phyloP scores from a whole-genome alignment of 23 red algal genomes.

The Pyropia yezoensis region DNA sequence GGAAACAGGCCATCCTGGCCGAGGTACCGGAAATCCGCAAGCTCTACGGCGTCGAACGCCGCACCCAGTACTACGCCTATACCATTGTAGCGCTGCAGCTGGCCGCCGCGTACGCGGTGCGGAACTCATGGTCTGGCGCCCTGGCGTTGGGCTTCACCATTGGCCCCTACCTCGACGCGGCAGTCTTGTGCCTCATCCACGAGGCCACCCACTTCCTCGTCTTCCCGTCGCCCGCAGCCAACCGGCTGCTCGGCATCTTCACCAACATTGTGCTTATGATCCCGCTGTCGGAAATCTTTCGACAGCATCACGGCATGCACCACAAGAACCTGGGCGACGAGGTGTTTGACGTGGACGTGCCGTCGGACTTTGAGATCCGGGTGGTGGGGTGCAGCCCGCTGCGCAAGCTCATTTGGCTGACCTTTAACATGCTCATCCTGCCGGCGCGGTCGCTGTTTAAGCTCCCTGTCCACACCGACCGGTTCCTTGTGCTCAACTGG shows the following conservation, averaged over 20 bases:
- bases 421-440: slow-evolving; percentile 29
- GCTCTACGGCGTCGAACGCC: slow-evolving; percentile 32
- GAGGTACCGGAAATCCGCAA: slow-evolving; percentile 27
- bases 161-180: slow-evolving; percentile 58
- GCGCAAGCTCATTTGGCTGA: slow-evolving; percentile 54
- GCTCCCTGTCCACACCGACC: slow-evolving; percentile 14
- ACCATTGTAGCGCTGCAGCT: slow-evolving; percentile 33
- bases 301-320: slow-evolving; percentile 63
- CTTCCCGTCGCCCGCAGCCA: slow-evolving; percentile 27
- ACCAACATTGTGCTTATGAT: slow-evolving; percentile 47
- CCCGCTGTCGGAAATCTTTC: slow-evolving; percentile 51
- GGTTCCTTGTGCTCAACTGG: slow-evolving; percentile 23
- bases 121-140: slow-evolving; percentile 7
- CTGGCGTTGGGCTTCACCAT: slow-evolving; percentile 19
- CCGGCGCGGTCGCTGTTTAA: slow-evolving; percentile 21
- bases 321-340: slow-evolving; percentile 43
- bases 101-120: slow-evolving; percentile 1
- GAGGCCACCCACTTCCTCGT: slow-evolving; percentile 75
- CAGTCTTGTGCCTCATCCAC: slow-evolving; percentile 45
- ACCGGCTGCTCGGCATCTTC: slow-evolving; percentile 36
- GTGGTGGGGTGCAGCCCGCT: slow-evolving; percentile 37
- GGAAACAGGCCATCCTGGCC: slow-evolving; percentile 21
- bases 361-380: slow-evolving; percentile 34
- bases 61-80: slow-evolving; percentile 41
- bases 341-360: slow-evolving; percentile 52